These are phyloP conservation scores for Licmophora abbreviata DNA, from an alignment of 108 stramenopile species.

Conservation along the genomic window DNA sequence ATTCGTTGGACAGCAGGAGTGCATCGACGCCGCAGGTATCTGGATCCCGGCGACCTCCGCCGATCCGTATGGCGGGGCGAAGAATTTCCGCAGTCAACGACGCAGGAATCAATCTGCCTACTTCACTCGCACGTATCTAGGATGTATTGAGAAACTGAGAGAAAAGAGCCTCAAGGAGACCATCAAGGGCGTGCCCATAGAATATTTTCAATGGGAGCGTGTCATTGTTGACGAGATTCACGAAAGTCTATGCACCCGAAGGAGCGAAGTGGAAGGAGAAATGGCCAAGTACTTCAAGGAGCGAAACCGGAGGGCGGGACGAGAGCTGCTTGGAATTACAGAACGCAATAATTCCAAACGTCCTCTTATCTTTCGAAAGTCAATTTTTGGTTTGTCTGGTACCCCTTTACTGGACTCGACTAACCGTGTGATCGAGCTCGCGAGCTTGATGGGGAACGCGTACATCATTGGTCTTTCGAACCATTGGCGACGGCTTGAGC, in stretches of 20 bases:
- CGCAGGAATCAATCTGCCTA: constrained; percentile 41
- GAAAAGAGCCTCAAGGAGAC: constrained; percentile 29
- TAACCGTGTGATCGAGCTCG: constrained; percentile 62
- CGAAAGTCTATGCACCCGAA: constrained; percentile 48
- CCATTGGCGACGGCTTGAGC: constrained; percentile 64
- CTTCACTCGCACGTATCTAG: constrained; percentile 46
- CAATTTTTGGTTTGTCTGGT: constrained; percentile 66
- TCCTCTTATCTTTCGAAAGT: constrained; percentile 35
- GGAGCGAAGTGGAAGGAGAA: constrained; percentile 29
- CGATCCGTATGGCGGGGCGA: constrained; percentile 49
- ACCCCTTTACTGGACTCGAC: constrained; percentile 65
- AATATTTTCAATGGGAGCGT: constrained; percentile 70
- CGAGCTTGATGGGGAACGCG: constrained; percentile 64
- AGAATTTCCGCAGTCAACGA: constrained; percentile 36
- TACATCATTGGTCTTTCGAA: constrained; percentile 52
- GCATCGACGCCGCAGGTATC: constrained; percentile 35
- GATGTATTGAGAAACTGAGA: constrained; percentile 46
- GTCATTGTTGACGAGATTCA: constrained; percentile 75
- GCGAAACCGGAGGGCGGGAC: constrained; percentile 49
- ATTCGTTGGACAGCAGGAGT: constrained; percentile 30
- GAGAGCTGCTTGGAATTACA: constrained; percentile 62
- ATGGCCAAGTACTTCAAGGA: constrained; percentile 38
- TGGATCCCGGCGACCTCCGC: constrained; percentile 49
- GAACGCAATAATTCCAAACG: constrained; percentile 39
- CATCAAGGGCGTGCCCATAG: constrained; percentile 61